phyloP scores from a whole-genome alignment of 345 rosid genomes.

The Acer campestre region DNA sequence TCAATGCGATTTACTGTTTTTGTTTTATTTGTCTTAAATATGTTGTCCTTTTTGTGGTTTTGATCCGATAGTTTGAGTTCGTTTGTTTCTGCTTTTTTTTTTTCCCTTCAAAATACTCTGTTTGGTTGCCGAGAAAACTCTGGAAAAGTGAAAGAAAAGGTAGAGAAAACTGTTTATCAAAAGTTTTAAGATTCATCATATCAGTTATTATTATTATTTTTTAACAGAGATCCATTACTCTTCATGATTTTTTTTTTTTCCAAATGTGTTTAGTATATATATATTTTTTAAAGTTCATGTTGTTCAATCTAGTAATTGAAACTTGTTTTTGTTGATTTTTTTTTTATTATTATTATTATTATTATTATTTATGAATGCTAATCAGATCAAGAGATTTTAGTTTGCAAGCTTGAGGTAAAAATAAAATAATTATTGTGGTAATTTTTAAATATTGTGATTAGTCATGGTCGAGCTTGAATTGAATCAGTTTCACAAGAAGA shows the following conservation, averaged over 20 bases:
- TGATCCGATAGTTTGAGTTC: neutral
- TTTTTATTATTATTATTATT: no score
- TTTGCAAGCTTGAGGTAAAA: neutral
- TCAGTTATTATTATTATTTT: neutral
- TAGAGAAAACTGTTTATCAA: conserved; percentile 7
- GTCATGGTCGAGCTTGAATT: conserved; percentile 6
- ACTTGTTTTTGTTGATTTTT: neutral
- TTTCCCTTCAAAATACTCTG: conserved; percentile 3
- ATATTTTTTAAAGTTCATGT: neutral
- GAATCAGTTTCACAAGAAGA: conserved; percentile 5
- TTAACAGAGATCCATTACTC: neutral
- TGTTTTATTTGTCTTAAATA: neutral
- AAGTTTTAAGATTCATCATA: neutral
- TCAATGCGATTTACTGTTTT: neutral
- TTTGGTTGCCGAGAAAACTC: conserved; percentile 27
- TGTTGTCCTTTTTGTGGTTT: neutral
- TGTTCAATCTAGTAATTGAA: neutral
- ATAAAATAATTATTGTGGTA: neutral
- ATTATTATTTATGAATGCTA: neutral
- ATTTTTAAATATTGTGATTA: neutral
- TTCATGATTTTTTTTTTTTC: neutral
- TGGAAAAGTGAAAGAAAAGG: conserved; percentile 2
- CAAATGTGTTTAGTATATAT: no score
- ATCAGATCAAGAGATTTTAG: conserved; percentile 12
- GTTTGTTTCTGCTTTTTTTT: neutral